A percentile compares a stretch with the other conserved stretches of the same genome.
These are phyloP conservation scores for Pseudonitzschia multistriata DNA, from an alignment of 108 stramenopile genomes.

Conservation along the genomic window DNA sequence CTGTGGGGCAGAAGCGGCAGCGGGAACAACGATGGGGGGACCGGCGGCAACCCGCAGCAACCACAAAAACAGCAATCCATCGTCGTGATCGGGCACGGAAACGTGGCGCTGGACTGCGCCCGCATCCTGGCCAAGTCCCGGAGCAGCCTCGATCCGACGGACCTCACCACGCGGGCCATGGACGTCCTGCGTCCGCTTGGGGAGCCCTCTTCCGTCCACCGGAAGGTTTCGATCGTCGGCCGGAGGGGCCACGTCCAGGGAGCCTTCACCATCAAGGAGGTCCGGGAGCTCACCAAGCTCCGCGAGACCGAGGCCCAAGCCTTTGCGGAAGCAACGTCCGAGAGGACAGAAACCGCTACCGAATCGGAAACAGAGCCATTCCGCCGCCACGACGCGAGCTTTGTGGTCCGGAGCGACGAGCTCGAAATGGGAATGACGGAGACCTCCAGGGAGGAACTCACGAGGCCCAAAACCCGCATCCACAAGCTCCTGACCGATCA, in stretches of 20 bases:
- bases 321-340: too few relatives aligned
- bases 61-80: slow-evolving; percentile 33
- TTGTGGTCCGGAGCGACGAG: slow-evolving; percentile 69
- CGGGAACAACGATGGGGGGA: not conserved
- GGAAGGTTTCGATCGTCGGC: slow-evolving; percentile 81
- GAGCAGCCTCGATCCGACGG: slow-evolving; percentile 71
- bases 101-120: slow-evolving; percentile 96
- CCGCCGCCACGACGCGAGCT: slow-evolving; percentile 41
- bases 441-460: slow-evolving; percentile 65
- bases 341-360: not conserved
- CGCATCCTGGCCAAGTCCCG: slow-evolving; percentile 87
- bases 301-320: slow-evolving; percentile 30
- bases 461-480: slow-evolving; percentile 71
- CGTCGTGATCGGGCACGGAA: slow-evolving; percentile 95
- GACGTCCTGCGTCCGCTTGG: slow-evolving; percentile 41
- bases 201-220: not conserved
- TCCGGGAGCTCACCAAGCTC: slow-evolving; percentile 91
- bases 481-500: slow-evolving; percentile 58
- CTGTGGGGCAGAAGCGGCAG: slow-evolving; percentile 14
- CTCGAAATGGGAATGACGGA: slow-evolving; percentile 67
- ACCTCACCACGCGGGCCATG: slow-evolving; percentile 80
- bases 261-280: slow-evolving; percentile 98
- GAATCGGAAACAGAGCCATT: slow-evolving; percentile 12
- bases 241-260: slow-evolving; percentile 96
- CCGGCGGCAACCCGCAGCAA: not conserved